Evolutionary conservation across 139 green algal species (phyloP).

Genomic region (Diplosphaera chodatii): DNA sequence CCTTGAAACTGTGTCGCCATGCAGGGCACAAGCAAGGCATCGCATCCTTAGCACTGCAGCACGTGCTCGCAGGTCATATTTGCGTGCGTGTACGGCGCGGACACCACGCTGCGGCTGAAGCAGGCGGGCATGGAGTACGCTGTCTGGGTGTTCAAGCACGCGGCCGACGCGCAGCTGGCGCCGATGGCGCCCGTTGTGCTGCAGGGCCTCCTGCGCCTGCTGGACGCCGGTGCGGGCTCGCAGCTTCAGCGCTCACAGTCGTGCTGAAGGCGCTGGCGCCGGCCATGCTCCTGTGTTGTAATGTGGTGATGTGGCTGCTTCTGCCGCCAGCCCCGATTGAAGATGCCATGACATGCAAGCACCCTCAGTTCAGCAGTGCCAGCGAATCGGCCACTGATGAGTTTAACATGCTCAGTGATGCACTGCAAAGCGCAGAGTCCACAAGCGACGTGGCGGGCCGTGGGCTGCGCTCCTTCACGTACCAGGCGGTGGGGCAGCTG

Average conservation of each 20-base stretch:
- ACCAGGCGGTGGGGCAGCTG: constrained; percentile 70
- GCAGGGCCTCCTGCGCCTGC: constrained; percentile 38
- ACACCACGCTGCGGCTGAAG: constrained; percentile 41
- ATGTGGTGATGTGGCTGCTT: too few relatives aligned
- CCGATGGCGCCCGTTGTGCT: constrained; percentile 44
- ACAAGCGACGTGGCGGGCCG: constrained; percentile 26
- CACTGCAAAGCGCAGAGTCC: neutral
- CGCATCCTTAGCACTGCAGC: too few relatives aligned
- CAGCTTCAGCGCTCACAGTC: neutral
- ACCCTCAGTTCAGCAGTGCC: too few relatives aligned
- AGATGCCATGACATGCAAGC: too few relatives aligned
- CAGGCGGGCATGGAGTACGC: constrained; percentile 82
- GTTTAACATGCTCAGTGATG: too few relatives aligned
- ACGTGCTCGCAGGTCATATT: constrained; percentile 29
- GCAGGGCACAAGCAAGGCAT: too few relatives aligned
- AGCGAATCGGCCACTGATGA: too few relatives aligned
- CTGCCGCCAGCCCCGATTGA: too few relatives aligned
- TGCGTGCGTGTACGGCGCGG: constrained; percentile 44
- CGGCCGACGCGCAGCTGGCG: constrained; percentile 45
- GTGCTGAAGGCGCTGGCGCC: too few relatives aligned
- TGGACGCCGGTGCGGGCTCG: constrained; percentile 42
- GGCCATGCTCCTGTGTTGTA: too few relatives aligned
- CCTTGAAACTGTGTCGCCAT: too few relatives aligned
- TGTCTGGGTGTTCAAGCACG: constrained; percentile 79
- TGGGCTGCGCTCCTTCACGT: constrained; percentile 69